Evolutionary conservation across 2,329 filamentous ascomycete species (phyloP).

Genomic region (Clathrospora elynae): DNA sequence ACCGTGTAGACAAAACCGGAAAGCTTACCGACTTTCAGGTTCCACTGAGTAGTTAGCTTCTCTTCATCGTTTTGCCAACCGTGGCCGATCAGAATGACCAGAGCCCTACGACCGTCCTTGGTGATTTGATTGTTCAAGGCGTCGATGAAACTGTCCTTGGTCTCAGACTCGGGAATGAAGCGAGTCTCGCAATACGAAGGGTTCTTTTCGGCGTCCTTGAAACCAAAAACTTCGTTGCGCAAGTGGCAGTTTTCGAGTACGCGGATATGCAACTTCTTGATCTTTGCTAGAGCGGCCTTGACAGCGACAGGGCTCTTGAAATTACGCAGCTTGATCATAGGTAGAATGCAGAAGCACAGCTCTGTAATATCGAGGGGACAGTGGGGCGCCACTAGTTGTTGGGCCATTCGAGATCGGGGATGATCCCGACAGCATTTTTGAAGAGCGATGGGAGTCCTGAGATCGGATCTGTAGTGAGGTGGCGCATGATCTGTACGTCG

Average conservation of each 20-base stretch:
- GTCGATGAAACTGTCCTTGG: background rate
- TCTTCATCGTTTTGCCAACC: background rate
- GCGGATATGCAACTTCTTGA: background rate
- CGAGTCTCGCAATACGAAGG: background rate
- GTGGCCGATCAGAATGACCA: background rate
- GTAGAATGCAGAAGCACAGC: background rate
- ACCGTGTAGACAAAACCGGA: background rate
- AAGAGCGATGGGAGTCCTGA: background rate
- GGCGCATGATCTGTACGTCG: no score
- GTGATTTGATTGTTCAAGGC: background rate
- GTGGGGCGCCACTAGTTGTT: background rate
- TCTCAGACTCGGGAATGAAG: background rate
- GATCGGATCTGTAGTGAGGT: no score
- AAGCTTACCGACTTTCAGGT: background rate
- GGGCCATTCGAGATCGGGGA: background rate
- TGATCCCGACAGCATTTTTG: background rate
- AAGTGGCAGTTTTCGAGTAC: slow-evolving; percentile 6
- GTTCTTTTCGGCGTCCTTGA: background rate
- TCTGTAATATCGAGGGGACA: background rate
- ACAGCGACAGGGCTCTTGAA: background rate
- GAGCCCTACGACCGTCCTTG: background rate
- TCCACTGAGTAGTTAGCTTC: background rate
- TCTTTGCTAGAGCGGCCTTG: background rate
- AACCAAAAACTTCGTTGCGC: background rate
- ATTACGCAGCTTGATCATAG: background rate